Conservation (phyloP, 192 early-diverging fungal species). For the Geosiphon pyriformis region DNA sequence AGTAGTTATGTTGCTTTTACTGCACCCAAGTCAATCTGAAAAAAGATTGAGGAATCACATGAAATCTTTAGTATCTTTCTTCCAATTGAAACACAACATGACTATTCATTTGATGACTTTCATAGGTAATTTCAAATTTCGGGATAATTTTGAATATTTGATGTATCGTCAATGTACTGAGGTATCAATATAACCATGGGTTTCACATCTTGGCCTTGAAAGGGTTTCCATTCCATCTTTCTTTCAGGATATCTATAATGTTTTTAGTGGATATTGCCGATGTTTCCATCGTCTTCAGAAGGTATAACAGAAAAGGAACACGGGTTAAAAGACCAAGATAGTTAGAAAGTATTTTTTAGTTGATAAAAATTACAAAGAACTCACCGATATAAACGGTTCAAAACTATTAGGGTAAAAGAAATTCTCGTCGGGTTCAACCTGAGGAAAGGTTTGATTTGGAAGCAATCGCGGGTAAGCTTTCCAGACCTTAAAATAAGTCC, state of each 20-base stretch:
- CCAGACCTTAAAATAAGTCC: slow-evolving; percentile 51
- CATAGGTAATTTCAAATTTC: background rate
- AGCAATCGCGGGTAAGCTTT: slow-evolving; percentile 53
- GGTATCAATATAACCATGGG: too few species aligned
- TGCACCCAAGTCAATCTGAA: background rate
- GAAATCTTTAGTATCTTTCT: background rate
- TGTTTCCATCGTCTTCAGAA: slow-evolving; percentile 71
- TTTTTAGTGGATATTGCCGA: slow-evolving; percentile 54
- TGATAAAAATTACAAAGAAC: slow-evolving; percentile 15
- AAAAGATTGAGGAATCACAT: background rate
- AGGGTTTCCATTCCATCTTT: slow-evolving; percentile 13
- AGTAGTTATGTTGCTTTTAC: slow-evolving; percentile 64
- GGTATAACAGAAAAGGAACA: slow-evolving; percentile 13
- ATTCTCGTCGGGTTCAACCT: slow-evolving; percentile 20
- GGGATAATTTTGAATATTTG: background rate
- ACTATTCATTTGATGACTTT: background rate
- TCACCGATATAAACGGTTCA: slow-evolving; percentile 54
- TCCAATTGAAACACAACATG: background rate
- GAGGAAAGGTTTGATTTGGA: slow-evolving; percentile 32
- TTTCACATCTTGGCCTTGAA: background rate
- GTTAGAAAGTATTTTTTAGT: background rate
- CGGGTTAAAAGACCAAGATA: background rate
- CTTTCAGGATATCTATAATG: slow-evolving; percentile 45
- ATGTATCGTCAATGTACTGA: background rate
- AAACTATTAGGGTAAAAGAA: slow-evolving; percentile 57